Evolutionary conservation across 2,329 filamentous ascomycete species (phyloP).

Genomic region (Macrophomina phaseolina): DNA sequence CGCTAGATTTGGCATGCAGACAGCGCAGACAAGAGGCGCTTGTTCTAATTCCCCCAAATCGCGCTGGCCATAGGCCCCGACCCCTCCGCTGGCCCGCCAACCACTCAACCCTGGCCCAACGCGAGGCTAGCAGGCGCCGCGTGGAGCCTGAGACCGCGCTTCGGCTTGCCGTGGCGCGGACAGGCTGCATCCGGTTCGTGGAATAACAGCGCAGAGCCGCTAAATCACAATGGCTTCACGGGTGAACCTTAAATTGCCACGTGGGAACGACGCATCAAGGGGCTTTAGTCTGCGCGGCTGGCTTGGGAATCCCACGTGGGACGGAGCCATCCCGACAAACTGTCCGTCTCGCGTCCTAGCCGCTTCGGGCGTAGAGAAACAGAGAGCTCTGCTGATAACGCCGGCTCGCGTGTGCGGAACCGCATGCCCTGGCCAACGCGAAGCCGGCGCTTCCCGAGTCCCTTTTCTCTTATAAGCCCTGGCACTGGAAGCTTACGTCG

Average conservation of each 20-base stretch:
- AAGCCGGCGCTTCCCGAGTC: slow-evolving; percentile 18
- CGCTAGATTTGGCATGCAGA: neutral
- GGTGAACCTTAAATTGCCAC: slow-evolving; percentile 23
- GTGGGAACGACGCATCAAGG: slow-evolving; percentile 1
- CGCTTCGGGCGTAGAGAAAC: slow-evolving; percentile 17
- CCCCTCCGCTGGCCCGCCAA: slow-evolving; percentile 9
- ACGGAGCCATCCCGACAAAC: neutral
- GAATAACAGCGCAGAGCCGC: slow-evolving; percentile 15
- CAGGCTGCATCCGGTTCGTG: slow-evolving; percentile 6
- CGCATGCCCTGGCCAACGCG: neutral
- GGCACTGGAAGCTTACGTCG: neutral
- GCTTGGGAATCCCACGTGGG: slow-evolving; percentile 14
- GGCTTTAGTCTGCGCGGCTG: neutral
- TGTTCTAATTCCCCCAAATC: neutral
- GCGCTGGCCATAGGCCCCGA: neutral
- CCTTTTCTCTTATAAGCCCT: slow-evolving; percentile 7
- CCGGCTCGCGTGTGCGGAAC: slow-evolving; percentile 17
- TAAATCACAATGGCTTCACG: slow-evolving; percentile 1
- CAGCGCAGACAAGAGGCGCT: neutral
- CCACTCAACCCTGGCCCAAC: neutral
- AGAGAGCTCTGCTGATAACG: slow-evolving; percentile 10
- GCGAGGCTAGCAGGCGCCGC: neutral
- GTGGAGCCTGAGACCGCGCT: neutral
- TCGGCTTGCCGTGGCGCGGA: neutral
- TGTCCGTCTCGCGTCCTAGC: neutral